Base-by-base conservation (phyloP, 2,329 filamentous ascomycete species). In the Trichoderma oligosporum region DNA sequence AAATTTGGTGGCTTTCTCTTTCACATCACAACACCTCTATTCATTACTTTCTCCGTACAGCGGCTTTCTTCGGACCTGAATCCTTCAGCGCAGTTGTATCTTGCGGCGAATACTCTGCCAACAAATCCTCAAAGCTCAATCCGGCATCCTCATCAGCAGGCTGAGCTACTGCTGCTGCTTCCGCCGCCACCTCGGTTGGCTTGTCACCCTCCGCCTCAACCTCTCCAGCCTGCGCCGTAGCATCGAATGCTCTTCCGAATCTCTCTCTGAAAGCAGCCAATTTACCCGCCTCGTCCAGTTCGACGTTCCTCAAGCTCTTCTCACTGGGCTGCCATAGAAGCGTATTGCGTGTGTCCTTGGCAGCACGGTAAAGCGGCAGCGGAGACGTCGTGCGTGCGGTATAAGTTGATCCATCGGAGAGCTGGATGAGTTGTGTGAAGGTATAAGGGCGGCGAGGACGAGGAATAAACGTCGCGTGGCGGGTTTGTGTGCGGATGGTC, bases 391-490 rank as follows among this genome's bases (percentile, higher is more conserved):
- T 92, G 70, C 88, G 88, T 68, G 86, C 81, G 47, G 87, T 85
- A 75, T 84, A 97, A 60, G 92, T 88, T 67, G 84, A 89, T 65
- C 94, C 94, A 78, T 99, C 94, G 38, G 88, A 90, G 62, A 97
- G 87, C 54, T 91, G 92, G 64, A 99, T 81, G 60, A 99, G 83
- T 76, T 99, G 94, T n/a, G 93, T 97, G 80, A 97, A 97, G 64
- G 87, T 90, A 80, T 97, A 97, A 39, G 94, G 93, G 5, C 92
- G 85, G 68, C 91, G 88, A n/a, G 91, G 91, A 14, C 94, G 90
- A 61, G 82, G 82, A 69, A 97, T 83, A 62, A 96, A 88, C 22
- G 89, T 91, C 52, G 94, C 94, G 70, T 91, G 84, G 60, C 91
- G 87, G 70, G 85, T 79, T 76, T 92, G 88, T 48, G 60, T 73